Conservation (phyloP, 371 early-diverging fungal genomes). For the Rhizomucor pusillus region DNA sequence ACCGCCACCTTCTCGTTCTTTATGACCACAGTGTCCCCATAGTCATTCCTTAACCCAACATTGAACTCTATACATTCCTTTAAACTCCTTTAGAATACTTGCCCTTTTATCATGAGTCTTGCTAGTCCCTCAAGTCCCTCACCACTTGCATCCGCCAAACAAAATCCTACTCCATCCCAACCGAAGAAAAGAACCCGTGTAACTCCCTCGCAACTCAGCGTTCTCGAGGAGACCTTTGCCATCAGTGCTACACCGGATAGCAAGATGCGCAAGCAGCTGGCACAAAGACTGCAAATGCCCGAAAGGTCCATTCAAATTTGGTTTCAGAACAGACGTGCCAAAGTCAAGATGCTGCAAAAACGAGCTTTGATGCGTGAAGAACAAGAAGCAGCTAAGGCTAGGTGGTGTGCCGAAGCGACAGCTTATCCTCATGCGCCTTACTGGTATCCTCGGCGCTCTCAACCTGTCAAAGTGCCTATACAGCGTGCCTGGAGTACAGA, state of each 20-base stretch:
- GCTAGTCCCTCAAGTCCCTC: conserved; percentile 4
- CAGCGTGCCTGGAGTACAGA: conserved; percentile 49
- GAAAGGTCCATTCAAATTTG: conserved; percentile 96
- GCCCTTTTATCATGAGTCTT: conserved; percentile 6
- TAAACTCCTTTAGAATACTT: conserved; percentile 10
- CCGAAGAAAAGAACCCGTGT: conserved; percentile 70
- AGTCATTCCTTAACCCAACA: conserved; percentile 9
- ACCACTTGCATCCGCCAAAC: conserved; percentile 7
- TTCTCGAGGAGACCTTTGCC: conserved; percentile 73
- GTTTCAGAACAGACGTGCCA: conserved; percentile 99
- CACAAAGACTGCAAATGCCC: conserved; percentile 88
- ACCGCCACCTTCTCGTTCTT: conserved; percentile 7
- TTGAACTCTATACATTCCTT: conserved; percentile 11
- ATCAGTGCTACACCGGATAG: conserved; percentile 70
- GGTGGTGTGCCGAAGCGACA: conserved; percentile 32
- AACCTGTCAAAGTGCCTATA: conserved; percentile 20
- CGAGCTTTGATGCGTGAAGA: conserved; percentile 53
- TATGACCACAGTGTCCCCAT: conserved; percentile 14
- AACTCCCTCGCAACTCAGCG: conserved; percentile 68
- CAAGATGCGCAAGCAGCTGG: conserved; percentile 83
- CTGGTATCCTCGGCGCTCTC: conserved; percentile 9
- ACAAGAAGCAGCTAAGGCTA: conserved; percentile 43
- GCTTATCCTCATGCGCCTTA: conserved; percentile 18
- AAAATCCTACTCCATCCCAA: conserved; percentile 7
- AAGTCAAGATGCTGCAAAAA: conserved; percentile 75